Conservation (phyloP, 345 rosid species). For the Eucalyptus camaldulensis region DNA sequence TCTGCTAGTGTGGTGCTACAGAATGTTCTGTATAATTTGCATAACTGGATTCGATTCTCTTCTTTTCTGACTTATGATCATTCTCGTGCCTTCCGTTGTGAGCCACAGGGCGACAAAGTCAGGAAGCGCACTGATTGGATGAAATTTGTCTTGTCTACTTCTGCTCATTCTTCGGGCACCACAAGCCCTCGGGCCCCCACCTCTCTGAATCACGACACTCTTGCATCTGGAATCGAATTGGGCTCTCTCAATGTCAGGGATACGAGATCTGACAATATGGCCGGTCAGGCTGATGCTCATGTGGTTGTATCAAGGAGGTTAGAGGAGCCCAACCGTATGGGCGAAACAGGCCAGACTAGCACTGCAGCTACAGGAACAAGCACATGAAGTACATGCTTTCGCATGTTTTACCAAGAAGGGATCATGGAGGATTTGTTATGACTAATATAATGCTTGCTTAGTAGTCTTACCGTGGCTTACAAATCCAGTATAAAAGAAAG, state of each 20-base stretch:
- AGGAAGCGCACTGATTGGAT: slow-evolving; percentile 9
- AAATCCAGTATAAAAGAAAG: background rate
- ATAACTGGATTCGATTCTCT: background rate
- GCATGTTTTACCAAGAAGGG: background rate
- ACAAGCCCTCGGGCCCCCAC: background rate
- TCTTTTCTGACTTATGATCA: background rate
- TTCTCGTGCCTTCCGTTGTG: background rate
- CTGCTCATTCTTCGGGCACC: background rate
- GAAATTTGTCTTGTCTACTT: slow-evolving; percentile 5
- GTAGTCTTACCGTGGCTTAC: slow-evolving; percentile 11
- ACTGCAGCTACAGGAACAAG: background rate
- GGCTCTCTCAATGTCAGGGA: background rate
- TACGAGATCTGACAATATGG: background rate
- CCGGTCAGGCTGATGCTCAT: background rate
- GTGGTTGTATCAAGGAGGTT: background rate
- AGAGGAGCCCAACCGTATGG: background rate
- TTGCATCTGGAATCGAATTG: background rate
- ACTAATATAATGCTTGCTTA: background rate
- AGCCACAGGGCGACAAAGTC: slow-evolving; percentile 7
- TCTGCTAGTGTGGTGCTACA: background rate
- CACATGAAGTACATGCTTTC: background rate
- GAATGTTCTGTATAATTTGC: background rate
- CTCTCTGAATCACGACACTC: background rate
- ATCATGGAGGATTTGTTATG: background rate
- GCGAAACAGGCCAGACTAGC: background rate